Evolutionary conservation across 306 rosid species (phyloP), one percentile per base, ranked within the genome.

Genomic region (Cyclanthera cordifolia): DNA sequence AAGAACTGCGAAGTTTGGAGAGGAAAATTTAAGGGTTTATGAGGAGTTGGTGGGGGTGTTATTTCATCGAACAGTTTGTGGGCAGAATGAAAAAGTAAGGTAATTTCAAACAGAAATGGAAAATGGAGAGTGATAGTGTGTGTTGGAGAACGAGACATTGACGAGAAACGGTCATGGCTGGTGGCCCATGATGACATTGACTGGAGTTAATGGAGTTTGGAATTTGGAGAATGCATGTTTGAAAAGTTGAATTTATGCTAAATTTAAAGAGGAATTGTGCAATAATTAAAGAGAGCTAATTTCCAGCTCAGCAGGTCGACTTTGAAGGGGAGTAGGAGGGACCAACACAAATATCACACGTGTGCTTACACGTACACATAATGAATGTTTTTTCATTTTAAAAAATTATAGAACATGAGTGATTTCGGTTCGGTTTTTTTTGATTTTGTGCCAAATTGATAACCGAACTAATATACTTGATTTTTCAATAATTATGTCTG

Each of bases 81-180:
- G 69, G 69, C 69, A 21, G 16, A 61, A 39, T 37, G 50, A 61
- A 7, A 1, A 60, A 60, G 4, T 20, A 17, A 41, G 19, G 2
- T 1, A 3, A 3, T 20, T 63, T 39, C 19, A 41, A 21, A 20
- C 1, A 23, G 51, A 41, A 20, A 17, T 15, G 34, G 50, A n/a
- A 13, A 60, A 13, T 21, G 6, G 53, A 64, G 14, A 14, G 20
- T 41, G 69, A 43, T 43, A 6, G 21, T 41, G 70, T 0, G 5
- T 43, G 7, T 65, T 52, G 52, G 53, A 41, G n/a, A 48, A 9
- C 2, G 53, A 24, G 70, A 45, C 45, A 41, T 65, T 65, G 70
- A 65, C 70, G 28, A 65, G 53, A 65, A 65, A 65, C 53, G 45
- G 70, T 65, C 21, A 19, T 14, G 32, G 53, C 14, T 13, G 68